These are phyloP conservation scores for Mycena rebaudengoi DNA, from an alignment of 768 basidiomycete genomes.

Conservation along the genomic window DNA sequence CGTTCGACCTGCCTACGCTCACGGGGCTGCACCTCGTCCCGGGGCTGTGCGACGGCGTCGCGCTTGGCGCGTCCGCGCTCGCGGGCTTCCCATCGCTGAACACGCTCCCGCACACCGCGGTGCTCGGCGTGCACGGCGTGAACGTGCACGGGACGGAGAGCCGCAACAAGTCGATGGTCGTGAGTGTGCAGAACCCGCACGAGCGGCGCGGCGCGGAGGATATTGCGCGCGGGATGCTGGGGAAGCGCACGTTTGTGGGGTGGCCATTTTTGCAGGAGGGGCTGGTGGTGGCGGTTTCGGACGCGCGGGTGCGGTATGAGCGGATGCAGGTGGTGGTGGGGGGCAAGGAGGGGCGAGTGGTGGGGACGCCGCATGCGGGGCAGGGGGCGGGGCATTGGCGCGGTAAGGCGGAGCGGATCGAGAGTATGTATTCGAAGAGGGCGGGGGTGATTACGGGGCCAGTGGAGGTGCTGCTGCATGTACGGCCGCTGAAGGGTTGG, in stretches of 20 bases:
- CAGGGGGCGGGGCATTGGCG: conserved; percentile 81
- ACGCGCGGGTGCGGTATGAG: conserved; percentile 88
- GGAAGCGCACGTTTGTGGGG: conserved; percentile 77
- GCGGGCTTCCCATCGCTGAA: conserved; percentile 97
- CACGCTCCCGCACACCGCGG: conserved; percentile 81
- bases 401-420: conserved; percentile 81
- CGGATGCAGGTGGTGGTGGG: conserved; percentile 63
- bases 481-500: conserved; percentile 90
- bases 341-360: conserved; percentile 58
- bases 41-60: conserved; percentile 89
- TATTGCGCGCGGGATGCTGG: conserved; percentile 78
- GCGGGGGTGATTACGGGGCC: conserved; percentile 86
- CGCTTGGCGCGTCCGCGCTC: conserved; percentile 83
- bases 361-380: conserved; percentile 77
- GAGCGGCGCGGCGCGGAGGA: conserved; percentile 75
- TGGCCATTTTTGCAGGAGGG: conserved; percentile 99
- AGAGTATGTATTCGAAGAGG: conserved; percentile 87
- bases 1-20: conserved; percentile 90
- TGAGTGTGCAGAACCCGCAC: conserved; percentile 81
- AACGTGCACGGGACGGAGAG: conserved; percentile 93
- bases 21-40: conserved; percentile 85
- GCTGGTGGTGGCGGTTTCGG: conserved; percentile 85
- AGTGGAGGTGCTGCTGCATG: conserved; percentile 84
- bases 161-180: conserved; percentile 92
- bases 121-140: conserved; percentile 86